Conservation (phyloP, 1,139 yeast genomes). For the Debaryomyces nepalensis region DNA sequence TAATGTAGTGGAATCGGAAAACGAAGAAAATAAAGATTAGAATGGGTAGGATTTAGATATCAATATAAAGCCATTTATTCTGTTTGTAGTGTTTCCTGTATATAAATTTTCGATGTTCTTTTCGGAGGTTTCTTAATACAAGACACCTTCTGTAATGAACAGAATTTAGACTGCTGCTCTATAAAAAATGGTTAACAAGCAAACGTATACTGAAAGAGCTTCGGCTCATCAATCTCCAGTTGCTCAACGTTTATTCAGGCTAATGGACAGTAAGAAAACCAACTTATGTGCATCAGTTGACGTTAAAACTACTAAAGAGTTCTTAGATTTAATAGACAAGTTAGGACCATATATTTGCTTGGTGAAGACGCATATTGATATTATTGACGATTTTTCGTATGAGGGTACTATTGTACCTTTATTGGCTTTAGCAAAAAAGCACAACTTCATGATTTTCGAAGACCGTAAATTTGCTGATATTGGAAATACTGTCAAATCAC, state of each 20-base stretch:
- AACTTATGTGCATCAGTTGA: conserved; percentile 97
- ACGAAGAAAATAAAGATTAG: too few species aligned
- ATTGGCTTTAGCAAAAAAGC: conserved; percentile 68
- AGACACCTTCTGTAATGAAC: too few species aligned
- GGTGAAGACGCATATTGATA: conserved; percentile 94
- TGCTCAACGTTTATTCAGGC: conserved; percentile 70
- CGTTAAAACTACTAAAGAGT: conserved; percentile 76
- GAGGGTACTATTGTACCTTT: conserved; percentile 81
- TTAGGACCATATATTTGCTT: conserved; percentile 92
- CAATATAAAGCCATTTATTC: too few species aligned
- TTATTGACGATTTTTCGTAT: conserved; percentile 83
- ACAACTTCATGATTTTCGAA: conserved; percentile 87
- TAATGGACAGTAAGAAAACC: conserved; percentile 81
- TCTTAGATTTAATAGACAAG: conserved; percentile 70
- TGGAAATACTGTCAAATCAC: conserved; percentile 96
- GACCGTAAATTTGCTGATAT: conserved; percentile 98
- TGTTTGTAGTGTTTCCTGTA: neutral
- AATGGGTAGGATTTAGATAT: too few species aligned
- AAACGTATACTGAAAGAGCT: conserved; percentile 72
- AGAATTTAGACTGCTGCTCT: too few species aligned
- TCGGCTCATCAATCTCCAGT: conserved; percentile 72
- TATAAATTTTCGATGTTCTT: too few species aligned
- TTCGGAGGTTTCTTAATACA: too few species aligned
- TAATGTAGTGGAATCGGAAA: too few species aligned
- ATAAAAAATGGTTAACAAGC: conserved; percentile 25